phyloP scores from a whole-genome alignment of 345 rosid genomes.

The Ailanthus altissimus region DNA sequence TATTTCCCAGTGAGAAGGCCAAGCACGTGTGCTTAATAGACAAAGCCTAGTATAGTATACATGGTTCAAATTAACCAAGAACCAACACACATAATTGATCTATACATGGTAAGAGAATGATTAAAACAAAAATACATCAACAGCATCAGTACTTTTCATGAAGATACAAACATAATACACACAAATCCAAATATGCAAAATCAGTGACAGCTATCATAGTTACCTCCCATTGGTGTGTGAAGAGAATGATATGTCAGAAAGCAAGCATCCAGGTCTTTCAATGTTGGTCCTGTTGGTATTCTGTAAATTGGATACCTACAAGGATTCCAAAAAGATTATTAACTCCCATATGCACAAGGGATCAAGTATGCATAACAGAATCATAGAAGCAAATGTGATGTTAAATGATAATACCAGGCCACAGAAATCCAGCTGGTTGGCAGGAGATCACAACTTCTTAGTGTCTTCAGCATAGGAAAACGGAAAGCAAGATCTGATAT shows the following conservation, averaged over 20 bases:
- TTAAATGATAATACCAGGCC: slow-evolving; percentile 62
- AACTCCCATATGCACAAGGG: neutral
- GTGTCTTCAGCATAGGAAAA: slow-evolving; percentile 63
- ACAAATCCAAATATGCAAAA: too few species aligned
- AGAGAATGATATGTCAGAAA: slow-evolving; percentile 86
- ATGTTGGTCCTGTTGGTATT: slow-evolving; percentile 85
- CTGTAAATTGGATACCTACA: slow-evolving; percentile 88
- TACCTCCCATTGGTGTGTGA: slow-evolving; percentile 63
- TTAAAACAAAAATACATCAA: neutral
- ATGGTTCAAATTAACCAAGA: neutral
- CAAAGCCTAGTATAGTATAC: neutral
- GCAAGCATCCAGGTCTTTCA: slow-evolving; percentile 93
- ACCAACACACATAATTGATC: neutral
- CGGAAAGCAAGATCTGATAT: slow-evolving; percentile 62
- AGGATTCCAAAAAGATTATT: slow-evolving; percentile 7
- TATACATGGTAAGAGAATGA: neutral
- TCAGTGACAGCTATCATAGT: neutral
- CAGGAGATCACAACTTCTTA: slow-evolving; percentile 71
- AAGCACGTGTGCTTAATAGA: neutral
- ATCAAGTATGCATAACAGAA: neutral
- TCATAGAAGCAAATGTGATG: neutral
- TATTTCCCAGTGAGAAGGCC: neutral
- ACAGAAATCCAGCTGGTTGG: slow-evolving; percentile 90
- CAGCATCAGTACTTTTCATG: neutral
- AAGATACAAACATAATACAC: neutral